Evolutionary conservation across 2,329 filamentous ascomycete genomes (phyloP).

Genomic region (Trichoderma gracile): DNA sequence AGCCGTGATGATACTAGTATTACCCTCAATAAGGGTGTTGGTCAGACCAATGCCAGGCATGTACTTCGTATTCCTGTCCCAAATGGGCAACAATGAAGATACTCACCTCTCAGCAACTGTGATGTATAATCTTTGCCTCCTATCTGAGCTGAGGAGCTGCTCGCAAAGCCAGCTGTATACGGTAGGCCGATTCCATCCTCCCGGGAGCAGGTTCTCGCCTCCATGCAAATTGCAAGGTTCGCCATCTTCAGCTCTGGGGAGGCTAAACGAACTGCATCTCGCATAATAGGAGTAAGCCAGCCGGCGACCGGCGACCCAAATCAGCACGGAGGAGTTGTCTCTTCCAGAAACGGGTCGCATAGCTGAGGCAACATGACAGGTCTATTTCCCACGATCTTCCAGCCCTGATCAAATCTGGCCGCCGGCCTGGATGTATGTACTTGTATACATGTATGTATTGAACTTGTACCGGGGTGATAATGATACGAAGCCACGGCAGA

Average conservation of each 20-base stretch:
- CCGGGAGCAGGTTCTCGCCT: not conserved
- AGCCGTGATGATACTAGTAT: not conserved
- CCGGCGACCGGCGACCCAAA: not conserved
- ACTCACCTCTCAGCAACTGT: not conserved
- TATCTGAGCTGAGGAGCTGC: not conserved
- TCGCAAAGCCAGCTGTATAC: not conserved
- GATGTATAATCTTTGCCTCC: not conserved
- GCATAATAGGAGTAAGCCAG: not conserved
- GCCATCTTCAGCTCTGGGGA: not conserved
- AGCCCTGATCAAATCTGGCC: slow-evolving; percentile 12
- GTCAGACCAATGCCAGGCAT: not conserved
- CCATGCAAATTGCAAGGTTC: not conserved
- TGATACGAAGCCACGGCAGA: not conserved
- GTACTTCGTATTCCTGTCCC: not conserved
- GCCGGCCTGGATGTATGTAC: not conserved
- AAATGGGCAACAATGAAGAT: no score
- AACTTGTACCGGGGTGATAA: not conserved
- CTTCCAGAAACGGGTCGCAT: not conserved
- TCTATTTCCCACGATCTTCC: not conserved
- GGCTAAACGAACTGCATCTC: no score
- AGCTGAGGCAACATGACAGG: slow-evolving; percentile 14
- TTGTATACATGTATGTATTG: no score
- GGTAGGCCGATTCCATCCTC: not conserved
- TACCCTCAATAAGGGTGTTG: not conserved
- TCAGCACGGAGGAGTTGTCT: slow-evolving; percentile 12